Evolutionary conservation across 257 asterid genomes (phyloP).

Genomic region (Buddleja alternifolia): DNA sequence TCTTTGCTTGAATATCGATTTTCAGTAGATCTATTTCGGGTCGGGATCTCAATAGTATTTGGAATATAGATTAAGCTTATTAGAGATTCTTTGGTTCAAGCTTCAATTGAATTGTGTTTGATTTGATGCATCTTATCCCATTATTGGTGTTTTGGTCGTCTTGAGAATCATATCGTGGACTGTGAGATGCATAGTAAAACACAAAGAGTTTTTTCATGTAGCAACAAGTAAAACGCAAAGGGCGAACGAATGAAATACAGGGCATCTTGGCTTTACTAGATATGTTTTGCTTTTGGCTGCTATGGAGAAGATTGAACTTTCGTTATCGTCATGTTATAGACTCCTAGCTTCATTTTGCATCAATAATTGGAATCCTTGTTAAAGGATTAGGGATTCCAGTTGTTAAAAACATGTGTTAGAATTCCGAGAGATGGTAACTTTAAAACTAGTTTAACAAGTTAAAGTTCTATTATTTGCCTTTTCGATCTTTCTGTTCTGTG

Average conservation of each 20-base stretch:
- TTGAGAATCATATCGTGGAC: too few relatives aligned
- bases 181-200: neutral
- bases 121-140: neutral
- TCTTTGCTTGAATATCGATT: neutral
- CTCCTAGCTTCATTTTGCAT: too few relatives aligned
- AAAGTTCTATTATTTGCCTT: neutral
- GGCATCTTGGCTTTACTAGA: neutral
- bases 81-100: neutral
- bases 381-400: too few relatives aligned
- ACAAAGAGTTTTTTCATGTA: neutral
- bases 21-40: neutral
- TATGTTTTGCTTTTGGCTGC: neutral
- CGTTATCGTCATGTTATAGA: too few relatives aligned
- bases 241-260: neutral
- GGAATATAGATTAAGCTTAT: slow-evolving; percentile 8
- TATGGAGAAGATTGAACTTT: too few relatives aligned
- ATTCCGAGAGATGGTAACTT: neutral
- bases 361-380: too few relatives aligned
- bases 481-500: neutral
- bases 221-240: neutral
- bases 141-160: neutral
- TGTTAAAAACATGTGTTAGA: too few relatives aligned
- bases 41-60: slow-evolving; percentile 13
- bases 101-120: slow-evolving; percentile 8
- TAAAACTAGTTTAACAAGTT: neutral